These are phyloP conservation scores for Eimeria sp. DNA, from an alignment of 169 alveolate species.

Conservation along the genomic window DNA sequence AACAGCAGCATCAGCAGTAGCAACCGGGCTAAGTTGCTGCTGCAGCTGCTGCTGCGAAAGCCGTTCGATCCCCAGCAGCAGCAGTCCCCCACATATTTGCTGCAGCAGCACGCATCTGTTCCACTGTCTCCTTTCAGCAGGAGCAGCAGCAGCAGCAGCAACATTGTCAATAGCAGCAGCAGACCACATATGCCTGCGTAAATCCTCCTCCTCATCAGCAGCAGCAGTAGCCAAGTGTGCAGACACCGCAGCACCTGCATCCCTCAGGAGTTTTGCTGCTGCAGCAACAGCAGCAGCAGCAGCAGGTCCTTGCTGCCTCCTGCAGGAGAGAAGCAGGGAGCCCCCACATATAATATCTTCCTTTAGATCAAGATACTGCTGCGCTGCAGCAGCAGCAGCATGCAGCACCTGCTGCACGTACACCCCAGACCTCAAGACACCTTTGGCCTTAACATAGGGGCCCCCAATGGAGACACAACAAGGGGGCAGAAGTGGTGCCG, in stretches of 20 bases:
- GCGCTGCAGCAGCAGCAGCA: slow-evolving; percentile 55
- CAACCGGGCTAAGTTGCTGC: neutral
- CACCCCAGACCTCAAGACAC: neutral
- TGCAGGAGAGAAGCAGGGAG: neutral
- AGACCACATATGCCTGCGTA: neutral
- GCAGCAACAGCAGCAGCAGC: slow-evolving; percentile 10
- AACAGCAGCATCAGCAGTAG: slow-evolving; percentile 1
- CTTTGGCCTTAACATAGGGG: neutral
- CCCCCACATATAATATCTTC: neutral
- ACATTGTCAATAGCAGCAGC: neutral
- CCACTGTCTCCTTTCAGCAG: neutral
- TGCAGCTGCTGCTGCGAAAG: neutral
- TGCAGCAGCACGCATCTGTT: neutral
- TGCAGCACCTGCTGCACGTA: slow-evolving; percentile 7
- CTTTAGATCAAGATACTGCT: neutral
- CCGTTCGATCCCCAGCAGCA: slow-evolving; percentile 1
- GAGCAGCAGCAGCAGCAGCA: neutral
- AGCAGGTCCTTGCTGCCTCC: neutral
- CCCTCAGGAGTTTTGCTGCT: neutral
- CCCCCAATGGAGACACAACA: neutral
- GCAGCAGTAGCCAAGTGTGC: neutral
- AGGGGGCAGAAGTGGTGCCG: neutral
- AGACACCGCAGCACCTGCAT: neutral
- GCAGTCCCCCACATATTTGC: slow-evolving; percentile 29
- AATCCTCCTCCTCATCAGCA: neutral